Conservation (phyloP, 495 filamentous ascomycete species). For the Neurospora sp. region DNA sequence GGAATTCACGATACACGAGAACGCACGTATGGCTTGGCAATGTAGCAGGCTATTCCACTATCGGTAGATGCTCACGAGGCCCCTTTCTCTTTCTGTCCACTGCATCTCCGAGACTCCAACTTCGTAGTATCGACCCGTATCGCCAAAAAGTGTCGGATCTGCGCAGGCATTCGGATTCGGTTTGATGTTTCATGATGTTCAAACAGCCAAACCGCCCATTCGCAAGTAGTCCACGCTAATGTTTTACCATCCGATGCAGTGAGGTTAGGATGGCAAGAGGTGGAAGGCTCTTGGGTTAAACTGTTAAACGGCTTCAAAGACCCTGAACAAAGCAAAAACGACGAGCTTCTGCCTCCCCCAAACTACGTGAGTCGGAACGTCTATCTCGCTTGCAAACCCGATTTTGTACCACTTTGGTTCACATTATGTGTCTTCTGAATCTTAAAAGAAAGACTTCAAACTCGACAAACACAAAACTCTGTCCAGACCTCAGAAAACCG, state of each 20-base stretch:
- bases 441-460: background rate
- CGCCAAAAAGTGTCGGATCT: background rate
- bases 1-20: background rate
- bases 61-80: background rate
- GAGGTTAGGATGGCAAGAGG: background rate
- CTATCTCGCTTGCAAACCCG: background rate
- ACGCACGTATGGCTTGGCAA: background rate
- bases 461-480: background rate
- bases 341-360: background rate
- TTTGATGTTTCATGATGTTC: background rate
- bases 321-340: background rate
- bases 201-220: background rate
- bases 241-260: background rate
- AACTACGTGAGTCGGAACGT: background rate
- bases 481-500: background rate
- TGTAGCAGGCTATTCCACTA: background rate
- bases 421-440: background rate
- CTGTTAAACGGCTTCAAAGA: background rate
- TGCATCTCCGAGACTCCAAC: background rate
- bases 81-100: background rate
- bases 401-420: background rate
- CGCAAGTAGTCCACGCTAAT: background rate
- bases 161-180: background rate
- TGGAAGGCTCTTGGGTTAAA: background rate
- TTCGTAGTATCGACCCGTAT: background rate